phyloP scores from a whole-genome alignment of 495 filamentous ascomycete species.

The Hypoxylon cercidicola region DNA sequence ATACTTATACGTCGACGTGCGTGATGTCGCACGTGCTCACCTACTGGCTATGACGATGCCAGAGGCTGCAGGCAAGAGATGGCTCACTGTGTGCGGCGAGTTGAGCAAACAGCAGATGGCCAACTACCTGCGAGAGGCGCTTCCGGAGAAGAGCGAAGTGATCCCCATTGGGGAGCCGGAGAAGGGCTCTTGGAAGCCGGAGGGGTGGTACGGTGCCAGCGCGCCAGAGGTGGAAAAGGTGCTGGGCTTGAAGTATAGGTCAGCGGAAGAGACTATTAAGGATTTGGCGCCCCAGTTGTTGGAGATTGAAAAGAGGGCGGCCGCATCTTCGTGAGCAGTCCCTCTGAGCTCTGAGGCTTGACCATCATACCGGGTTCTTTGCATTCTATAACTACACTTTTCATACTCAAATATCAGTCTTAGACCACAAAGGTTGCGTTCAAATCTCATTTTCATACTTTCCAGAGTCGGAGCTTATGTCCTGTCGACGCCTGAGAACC shows the following conservation, averaged over 20 bases:
- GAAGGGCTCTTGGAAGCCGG: constrained; percentile 40
- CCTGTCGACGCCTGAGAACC: no score
- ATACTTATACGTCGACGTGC: constrained; percentile 74
- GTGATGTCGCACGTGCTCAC: constrained; percentile 77
- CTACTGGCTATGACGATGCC: constrained; percentile 73
- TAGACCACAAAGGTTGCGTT: no score
- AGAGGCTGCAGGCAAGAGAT: constrained; percentile 75
- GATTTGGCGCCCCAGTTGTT: constrained; percentile 51
- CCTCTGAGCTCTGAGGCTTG: no score
- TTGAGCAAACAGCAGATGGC: constrained; percentile 73
- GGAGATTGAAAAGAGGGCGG: constrained; percentile 25
- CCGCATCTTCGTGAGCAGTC: constrained; percentile 5
- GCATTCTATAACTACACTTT: no score
- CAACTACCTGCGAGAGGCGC: constrained; percentile 71
- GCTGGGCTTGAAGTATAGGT: constrained; percentile 66
- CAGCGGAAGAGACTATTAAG: constrained; percentile 64
- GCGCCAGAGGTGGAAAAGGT: constrained; percentile 66
- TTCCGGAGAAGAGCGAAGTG: constrained; percentile 70
- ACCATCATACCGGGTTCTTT: no score
- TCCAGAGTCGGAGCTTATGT: no score
- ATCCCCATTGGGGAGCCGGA: constrained; percentile 63
- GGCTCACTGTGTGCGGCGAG: constrained; percentile 71
- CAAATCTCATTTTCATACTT: no score
- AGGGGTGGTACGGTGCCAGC: constrained; percentile 45
- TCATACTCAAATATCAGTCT: no score